A percentile compares a stretch with the other conserved stretches of the same genome.
These are phyloP conservation scores for Rubia tinctorum DNA, from an alignment of 305 asterid species.

Conservation along the genomic window DNA sequence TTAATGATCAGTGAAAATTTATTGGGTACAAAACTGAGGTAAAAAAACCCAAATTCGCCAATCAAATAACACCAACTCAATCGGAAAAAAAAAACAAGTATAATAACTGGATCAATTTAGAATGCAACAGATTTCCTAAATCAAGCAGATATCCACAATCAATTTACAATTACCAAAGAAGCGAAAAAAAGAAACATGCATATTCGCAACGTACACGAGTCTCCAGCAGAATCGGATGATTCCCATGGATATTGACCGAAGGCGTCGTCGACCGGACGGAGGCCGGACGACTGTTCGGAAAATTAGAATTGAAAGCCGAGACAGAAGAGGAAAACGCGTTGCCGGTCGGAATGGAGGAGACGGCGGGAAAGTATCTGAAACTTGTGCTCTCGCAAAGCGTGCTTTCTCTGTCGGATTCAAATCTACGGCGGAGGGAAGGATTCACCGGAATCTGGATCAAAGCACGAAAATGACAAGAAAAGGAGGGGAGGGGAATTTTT, in stretches of 20 bases:
- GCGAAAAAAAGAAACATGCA: background rate
- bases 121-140: background rate
- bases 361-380: constrained; percentile 20
- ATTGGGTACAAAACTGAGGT: too few species aligned
- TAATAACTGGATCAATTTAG: background rate
- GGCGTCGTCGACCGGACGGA: constrained; percentile 29
- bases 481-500: constrained; percentile 15
- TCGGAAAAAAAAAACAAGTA: background rate
- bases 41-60: background rate
- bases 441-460: constrained; percentile 14
- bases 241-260: constrained; percentile 44
- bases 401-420: constrained; percentile 1
- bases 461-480: background rate
- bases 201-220: constrained; percentile 21
- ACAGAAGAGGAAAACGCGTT: constrained; percentile 9
- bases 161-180: background rate
- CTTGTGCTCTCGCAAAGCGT: constrained; percentile 24
- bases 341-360: constrained; percentile 17
- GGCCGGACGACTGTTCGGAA: constrained; percentile 2
- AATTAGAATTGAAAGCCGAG: constrained; percentile 11
- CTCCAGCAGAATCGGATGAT: constrained; percentile 22
- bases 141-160: background rate
- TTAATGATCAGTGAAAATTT: too few species aligned
- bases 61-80: background rate
- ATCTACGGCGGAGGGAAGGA: constrained; percentile 6